Base-by-base conservation (phyloP, 1,284 basidiomycete genomes). In the Pseudomicrostroma phylloplanum region DNA sequence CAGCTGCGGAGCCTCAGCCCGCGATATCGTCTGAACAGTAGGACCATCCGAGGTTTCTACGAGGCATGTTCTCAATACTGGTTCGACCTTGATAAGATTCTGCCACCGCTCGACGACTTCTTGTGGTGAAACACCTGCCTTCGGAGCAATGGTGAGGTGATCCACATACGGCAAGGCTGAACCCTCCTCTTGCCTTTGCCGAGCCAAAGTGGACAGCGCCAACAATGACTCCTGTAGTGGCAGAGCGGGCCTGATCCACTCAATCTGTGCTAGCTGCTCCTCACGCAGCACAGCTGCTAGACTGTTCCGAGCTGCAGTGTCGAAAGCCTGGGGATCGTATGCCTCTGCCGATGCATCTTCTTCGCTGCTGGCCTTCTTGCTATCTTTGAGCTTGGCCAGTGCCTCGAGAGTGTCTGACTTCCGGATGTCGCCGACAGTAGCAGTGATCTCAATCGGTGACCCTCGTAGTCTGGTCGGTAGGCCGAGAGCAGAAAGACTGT, bases 171-270 rank as follows among this genome's bases (percentile, higher is more conserved):
- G 57, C 13, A 58, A n/a, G n/a, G 17, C 15, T 15, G 30, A 13
- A 17, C 6, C 39, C 8, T n/a, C 55, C 11, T 21, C 55, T 17
- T 3, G 12, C 6, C 43, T 4, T 8, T 57, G n/a, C 36, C 55
- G 36, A n/a, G 57, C 57, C 4, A 58, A 17, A 17, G 8, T 48
- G 13, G 57, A 23, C 15, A 58, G 66, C 0, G 70, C 66, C 41
- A 75, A 55, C 49, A 73, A 63, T 2, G 70, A 68, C 1, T 43
- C 61, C 56, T 77, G 75, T 55, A 74, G 63, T 6, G 75, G 75
- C 8, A 75, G 43, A 9, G 57, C 7, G 8, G 42, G 57, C n/a
- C 57, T 21, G 25, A 54, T 6, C 51, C 51, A 54, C 21, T 54
- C 51, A 8, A 26, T 15, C 51, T 54, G 3, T 19, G 15, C 25